Conservation (phyloP, 2,329 filamentous ascomycete genomes). For the Cordyceps farinosa region DNA sequence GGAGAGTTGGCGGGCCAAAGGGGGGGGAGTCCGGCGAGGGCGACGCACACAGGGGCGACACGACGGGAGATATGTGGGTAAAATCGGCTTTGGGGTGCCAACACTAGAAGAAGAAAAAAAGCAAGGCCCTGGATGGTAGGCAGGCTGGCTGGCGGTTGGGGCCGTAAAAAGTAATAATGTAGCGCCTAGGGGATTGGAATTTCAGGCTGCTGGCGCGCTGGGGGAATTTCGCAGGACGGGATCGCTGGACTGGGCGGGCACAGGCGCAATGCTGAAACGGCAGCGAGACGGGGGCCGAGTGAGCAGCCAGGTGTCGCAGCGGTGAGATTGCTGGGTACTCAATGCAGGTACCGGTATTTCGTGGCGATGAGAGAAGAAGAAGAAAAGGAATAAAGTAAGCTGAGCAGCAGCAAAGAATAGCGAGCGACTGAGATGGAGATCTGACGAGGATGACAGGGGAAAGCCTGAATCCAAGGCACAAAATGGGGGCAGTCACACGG, state of each 20-base stretch:
- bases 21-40: slow-evolving; percentile 1
- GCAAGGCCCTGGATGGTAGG: background rate
- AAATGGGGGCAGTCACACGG: background rate
- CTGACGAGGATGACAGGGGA: background rate
- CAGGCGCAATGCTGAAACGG: too few species aligned
- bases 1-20: background rate
- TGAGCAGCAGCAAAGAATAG: background rate
- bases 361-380: too few species aligned
- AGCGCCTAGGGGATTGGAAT: background rate
- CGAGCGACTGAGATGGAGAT: background rate
- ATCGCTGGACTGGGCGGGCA: too few species aligned
- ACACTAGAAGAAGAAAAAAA: background rate
- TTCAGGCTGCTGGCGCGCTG: slow-evolving; percentile 3
- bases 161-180: background rate
- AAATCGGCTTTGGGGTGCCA: background rate
- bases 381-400: background rate
- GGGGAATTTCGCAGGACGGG: too few species aligned
- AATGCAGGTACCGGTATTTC: too few species aligned
- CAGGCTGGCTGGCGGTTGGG: background rate
- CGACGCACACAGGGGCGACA: slow-evolving; percentile 11
- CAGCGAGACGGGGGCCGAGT: background rate
- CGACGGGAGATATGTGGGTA: slow-evolving; percentile 7
- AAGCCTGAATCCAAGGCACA: background rate
- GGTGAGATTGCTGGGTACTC: too few species aligned
- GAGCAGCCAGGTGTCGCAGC: background rate